Percentiles rank a stretch among this genome's conserved stretches.
phyloP scores from a whole-genome alignment of 495 filamentous ascomycete genomes.

The Aspergillus wentii region DNA sequence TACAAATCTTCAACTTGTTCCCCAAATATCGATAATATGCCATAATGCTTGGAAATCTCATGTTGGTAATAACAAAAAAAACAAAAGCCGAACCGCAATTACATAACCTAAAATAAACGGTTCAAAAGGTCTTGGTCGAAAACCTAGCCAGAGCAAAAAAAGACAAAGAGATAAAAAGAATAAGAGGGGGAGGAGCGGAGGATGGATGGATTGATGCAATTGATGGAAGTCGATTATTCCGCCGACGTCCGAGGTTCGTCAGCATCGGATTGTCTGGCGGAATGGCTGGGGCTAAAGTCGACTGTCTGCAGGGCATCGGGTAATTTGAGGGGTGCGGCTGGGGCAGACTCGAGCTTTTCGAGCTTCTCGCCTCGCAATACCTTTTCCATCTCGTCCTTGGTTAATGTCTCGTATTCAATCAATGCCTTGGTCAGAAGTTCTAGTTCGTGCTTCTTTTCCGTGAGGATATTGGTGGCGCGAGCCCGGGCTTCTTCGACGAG shows the following conservation, averaged over 20 bases:
- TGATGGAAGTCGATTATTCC: no score
- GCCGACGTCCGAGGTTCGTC: conserved; percentile 16
- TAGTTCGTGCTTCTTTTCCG: conserved; percentile 69
- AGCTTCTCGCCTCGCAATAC: conserved; percentile 82
- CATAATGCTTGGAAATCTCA: no score
- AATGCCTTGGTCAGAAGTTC: conserved; percentile 83
- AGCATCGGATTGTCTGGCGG: conserved; percentile 10
- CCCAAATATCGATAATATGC: no score
- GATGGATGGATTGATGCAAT: not conserved
- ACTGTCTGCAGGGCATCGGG: conserved; percentile 40
- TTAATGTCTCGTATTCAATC: conserved; percentile 89
- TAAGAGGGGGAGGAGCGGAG: no score
- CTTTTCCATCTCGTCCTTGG: conserved; percentile 81
- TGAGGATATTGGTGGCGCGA: conserved; percentile 69
- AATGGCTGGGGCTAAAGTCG: conserved; percentile 23
- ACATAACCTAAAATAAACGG: not conserved
- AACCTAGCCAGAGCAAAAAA: no score
- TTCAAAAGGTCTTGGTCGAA: not conserved
- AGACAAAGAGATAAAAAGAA: no score
- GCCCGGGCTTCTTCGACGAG: conserved; percentile 75
- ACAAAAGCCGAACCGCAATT: not conserved
- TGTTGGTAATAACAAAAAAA: no score
- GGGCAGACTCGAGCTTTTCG: conserved; percentile 44
- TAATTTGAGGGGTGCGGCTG: conserved; percentile 49
- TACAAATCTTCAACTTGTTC: no score